Percentiles rank a stretch among this genome's conserved stretches.
phyloP scores from a whole-genome alignment of 73 alveolate species.

The Stentor roeselii region DNA sequence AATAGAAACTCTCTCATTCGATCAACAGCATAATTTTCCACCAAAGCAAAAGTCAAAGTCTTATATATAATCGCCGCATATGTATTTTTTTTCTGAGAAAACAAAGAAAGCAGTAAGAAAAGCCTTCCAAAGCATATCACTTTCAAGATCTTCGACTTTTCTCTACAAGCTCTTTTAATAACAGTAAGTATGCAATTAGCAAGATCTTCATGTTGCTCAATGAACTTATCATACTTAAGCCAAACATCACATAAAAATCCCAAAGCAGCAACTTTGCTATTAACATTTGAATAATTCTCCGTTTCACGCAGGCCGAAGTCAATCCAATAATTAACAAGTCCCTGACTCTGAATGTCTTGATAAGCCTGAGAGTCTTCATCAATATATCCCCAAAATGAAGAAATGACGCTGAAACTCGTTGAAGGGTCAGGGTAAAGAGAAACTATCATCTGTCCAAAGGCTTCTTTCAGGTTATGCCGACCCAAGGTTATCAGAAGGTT shows the following conservation, averaged over 20 bases:
- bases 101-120: conserved; percentile 64
- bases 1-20: conserved; percentile 30
- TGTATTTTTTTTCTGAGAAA: conserved; percentile 80
- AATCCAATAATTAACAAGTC: conserved; percentile 71
- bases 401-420: not conserved
- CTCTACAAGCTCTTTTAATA: conserved; percentile 68
- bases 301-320: conserved; percentile 58
- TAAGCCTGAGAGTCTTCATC: not conserved
- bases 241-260: conserved; percentile 72
- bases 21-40: conserved; percentile 88
- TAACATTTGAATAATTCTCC: conserved; percentile 65
- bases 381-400: not conserved
- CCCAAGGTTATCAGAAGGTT: conserved; percentile 28
- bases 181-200: conserved; percentile 47
- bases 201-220: conserved; percentile 64
- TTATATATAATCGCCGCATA: conserved; percentile 92
- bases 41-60: conserved; percentile 81
- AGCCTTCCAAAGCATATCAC: conserved; percentile 57
- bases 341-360: conserved; percentile 51
- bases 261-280: conserved; percentile 62
- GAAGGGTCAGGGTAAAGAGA: not conserved
- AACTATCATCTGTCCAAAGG: not conserved
- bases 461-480: not conserved
- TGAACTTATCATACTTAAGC: conserved; percentile 47
- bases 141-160: conserved; percentile 51